Evolutionary conservation across 2,329 filamentous ascomycete genomes (phyloP).

Genomic region (Tolypocladium guangdongense): DNA sequence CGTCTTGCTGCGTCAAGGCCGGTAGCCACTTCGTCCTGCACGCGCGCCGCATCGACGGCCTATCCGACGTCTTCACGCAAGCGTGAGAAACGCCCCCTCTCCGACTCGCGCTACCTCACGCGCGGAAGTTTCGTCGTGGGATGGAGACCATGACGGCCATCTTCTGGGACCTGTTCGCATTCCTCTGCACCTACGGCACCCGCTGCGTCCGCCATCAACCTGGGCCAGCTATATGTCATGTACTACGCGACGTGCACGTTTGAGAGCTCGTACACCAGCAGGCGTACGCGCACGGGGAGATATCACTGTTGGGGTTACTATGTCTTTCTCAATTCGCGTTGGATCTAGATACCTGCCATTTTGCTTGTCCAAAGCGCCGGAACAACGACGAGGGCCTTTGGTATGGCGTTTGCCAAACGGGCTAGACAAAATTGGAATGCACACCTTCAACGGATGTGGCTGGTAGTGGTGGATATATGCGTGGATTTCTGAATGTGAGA

Average conservation of each 20-base stretch:
- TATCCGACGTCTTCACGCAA: slow-evolving; percentile 35
- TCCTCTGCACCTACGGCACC: slow-evolving; percentile 35
- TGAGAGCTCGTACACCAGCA: slow-evolving; percentile 24
- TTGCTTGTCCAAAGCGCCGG: slow-evolving; percentile 18
- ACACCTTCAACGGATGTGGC: no score
- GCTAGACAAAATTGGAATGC: no score
- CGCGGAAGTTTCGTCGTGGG: slow-evolving; percentile 40
- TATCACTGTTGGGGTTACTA: slow-evolving; percentile 44
- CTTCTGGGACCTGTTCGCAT: slow-evolving; percentile 42
- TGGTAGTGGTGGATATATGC: no score
- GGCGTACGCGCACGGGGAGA: slow-evolving; percentile 34
- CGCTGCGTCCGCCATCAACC: slow-evolving; percentile 32
- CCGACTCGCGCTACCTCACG: slow-evolving; percentile 44
- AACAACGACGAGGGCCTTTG: background rate
- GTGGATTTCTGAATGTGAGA: no score
- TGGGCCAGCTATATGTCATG: slow-evolving; percentile 41
- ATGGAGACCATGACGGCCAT: slow-evolving; percentile 44
- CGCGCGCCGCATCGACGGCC: slow-evolving; percentile 26
- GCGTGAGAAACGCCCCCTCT: slow-evolving; percentile 46
- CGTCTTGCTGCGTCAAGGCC: no score
- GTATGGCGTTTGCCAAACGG: no score
- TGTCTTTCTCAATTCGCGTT: slow-evolving; percentile 40
- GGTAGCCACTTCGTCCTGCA: slow-evolving; percentile 40
- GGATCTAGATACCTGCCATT: slow-evolving; percentile 36
- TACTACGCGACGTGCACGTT: slow-evolving; percentile 39